A percentile compares a stretch with the other conserved stretches of the same genome.
These are phyloP conservation scores for Tolypocladium ovalisporum DNA, from an alignment of 2,329 filamentous ascomycete species.

Conservation along the genomic window DNA sequence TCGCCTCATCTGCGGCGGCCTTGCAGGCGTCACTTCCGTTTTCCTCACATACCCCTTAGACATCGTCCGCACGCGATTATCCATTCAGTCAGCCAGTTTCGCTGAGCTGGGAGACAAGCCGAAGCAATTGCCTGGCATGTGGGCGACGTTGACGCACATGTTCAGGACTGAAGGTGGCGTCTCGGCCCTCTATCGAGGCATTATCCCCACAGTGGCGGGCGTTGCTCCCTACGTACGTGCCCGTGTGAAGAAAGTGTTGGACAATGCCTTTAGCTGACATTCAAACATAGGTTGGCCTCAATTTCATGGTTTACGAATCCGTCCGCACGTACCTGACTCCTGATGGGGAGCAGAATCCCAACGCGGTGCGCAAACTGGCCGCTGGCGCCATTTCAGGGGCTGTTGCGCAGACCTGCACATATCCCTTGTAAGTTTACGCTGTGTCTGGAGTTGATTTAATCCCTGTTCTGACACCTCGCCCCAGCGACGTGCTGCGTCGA, in stretches of 20 bases:
- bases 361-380: slow-evolving; percentile 66
- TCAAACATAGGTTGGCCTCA: slow-evolving; percentile 66
- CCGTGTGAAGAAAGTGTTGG: too few relatives aligned
- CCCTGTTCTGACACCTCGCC: slow-evolving; percentile 8
- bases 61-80: slow-evolving; percentile 89
- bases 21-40: slow-evolving; percentile 91
- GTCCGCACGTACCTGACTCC: slow-evolving; percentile 75
- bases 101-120: slow-evolving; percentile 56
- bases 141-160: slow-evolving; percentile 69
- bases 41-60: slow-evolving; percentile 93
- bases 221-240: slow-evolving; percentile 77
- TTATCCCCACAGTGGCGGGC: slow-evolving; percentile 85
- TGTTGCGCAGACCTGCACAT: slow-evolving; percentile 94
- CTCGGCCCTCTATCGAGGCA: slow-evolving; percentile 81
- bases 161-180: slow-evolving; percentile 86
- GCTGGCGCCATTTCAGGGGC: slow-evolving; percentile 93
- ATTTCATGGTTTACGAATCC: slow-evolving; percentile 97
- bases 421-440: slow-evolving; percentile 68
- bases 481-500: slow-evolving; percentile 78
- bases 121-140: slow-evolving; percentile 81
- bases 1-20: slow-evolving; percentile 78
- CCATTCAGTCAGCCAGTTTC: slow-evolving; percentile 97
- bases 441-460: too few relatives aligned
- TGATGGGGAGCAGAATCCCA: slow-evolving; percentile 78
- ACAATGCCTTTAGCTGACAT: slow-evolving; percentile 6